Evolutionary conservation across 139 green algal genomes (phyloP), one percentile per base, ranked within the genome.

Genomic region (Chlorella sp.): DNA sequence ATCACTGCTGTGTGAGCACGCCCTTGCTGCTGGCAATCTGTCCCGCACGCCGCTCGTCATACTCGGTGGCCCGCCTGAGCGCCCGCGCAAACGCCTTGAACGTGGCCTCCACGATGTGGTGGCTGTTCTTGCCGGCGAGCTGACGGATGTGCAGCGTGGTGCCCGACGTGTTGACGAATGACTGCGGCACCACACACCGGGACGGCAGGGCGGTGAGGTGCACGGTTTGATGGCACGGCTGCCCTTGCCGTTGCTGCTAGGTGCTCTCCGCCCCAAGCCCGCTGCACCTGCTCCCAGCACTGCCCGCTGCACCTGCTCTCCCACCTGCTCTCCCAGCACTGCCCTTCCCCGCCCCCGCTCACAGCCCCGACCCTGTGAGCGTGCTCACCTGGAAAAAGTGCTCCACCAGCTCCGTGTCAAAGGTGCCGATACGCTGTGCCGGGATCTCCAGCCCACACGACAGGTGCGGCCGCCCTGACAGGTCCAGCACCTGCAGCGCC

Each of bases 21-120:
- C 93, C 93, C 82, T 98, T 98, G 33, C 82, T 92, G 64, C 83
- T 92, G 1, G 92, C 92, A n/a, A 97, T 85, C 34, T 78, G 83
- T 3, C 91, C 93, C 1, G 68, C 71, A 22, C 94, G 80, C 14
- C 94, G 90, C 36, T 88, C 86, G 70, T 99, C 95, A 5, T 82
- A 71, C 71, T 99, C 95, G 29, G 82, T 92, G 0, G 95, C 95
- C n/a, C 69, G 59, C 20, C 96, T 80, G 60, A 99, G 82, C 30
- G 96, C 95, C 0, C 95, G 86, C 0, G 95, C 95, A 89, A 99
- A 98, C 0, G 95, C 61, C 78, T 99, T 99, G 84, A 99, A 99
- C 0, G 94, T 98, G 0, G 93, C 91, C 82, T 99, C 96, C 64
- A 98, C 91, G 59, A 99, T 99, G 90, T 99, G 96, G 81, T 99